These are phyloP conservation scores for Curvularia sp. DNA, from an alignment of 2,329 filamentous ascomycete genomes.

Conservation along the genomic window DNA sequence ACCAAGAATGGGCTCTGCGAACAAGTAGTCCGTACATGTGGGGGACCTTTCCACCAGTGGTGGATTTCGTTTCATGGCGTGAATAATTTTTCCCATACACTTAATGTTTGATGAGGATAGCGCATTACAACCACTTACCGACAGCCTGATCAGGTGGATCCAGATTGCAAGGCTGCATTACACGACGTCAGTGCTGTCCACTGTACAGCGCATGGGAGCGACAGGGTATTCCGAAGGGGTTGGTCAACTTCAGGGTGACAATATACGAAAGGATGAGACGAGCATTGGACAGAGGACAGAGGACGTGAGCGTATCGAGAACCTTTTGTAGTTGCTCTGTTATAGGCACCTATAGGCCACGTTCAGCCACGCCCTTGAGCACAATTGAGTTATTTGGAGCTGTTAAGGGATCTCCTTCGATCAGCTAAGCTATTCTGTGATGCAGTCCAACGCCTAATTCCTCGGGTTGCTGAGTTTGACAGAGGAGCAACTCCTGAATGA, in stretches of 20 bases:
- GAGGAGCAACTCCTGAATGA: slow-evolving; percentile 1
- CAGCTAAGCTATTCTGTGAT: neutral
- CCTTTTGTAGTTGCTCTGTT: neutral
- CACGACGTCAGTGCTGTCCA: neutral
- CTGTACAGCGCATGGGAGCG: neutral
- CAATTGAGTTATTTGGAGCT: slow-evolving; percentile 1
- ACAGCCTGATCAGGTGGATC: neutral
- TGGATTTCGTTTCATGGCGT: neutral
- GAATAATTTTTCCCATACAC: neutral
- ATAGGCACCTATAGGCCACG: neutral
- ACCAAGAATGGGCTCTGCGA: neutral
- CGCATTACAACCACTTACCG: slow-evolving; percentile 1
- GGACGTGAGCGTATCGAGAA: neutral
- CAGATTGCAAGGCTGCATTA: neutral
- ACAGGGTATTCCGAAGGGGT: neutral
- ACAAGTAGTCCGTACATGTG: neutral
- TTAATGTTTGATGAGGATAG: neutral
- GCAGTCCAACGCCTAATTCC: neutral
- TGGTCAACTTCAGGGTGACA: neutral
- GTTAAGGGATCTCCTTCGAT: neutral
- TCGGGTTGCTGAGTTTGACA: neutral
- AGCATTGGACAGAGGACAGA: neutral
- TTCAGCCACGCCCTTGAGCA: neutral
- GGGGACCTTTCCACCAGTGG: neutral
- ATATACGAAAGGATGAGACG: neutral